A percentile compares a stretch with the other conserved stretches of the same genome.
Evolutionary conservation across 192 early-diverging fungal genomes (phyloP).

Genomic region (Phycomyces nitens): DNA sequence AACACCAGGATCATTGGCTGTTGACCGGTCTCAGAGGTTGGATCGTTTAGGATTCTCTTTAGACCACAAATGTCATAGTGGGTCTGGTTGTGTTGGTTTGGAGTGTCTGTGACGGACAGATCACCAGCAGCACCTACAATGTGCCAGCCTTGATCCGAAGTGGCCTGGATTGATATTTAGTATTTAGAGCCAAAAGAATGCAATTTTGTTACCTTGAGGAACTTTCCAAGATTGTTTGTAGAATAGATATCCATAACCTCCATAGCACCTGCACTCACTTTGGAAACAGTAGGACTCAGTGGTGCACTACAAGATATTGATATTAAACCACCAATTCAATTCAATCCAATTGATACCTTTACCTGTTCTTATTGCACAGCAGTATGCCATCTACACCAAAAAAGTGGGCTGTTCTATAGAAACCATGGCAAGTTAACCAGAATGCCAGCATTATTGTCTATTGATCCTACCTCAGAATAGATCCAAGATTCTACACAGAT

Average conservation of each 20-base stretch:
- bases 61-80: too few relatives aligned
- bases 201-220: slow-evolving; percentile 59
- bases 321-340: too few relatives aligned
- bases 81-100: too few relatives aligned
- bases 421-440: too few relatives aligned
- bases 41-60: too few relatives aligned
- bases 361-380: slow-evolving; percentile 46
- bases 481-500: slow-evolving; percentile 75
- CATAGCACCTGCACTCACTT: slow-evolving; percentile 66
- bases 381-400: slow-evolving; percentile 67
- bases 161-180: slow-evolving; percentile 34
- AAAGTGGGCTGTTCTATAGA: slow-evolving; percentile 52
- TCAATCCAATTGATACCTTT: too few relatives aligned
- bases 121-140: slow-evolving; percentile 41
- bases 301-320: slow-evolving; percentile 59
- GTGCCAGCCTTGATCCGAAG: slow-evolving; percentile 41
- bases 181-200: neutral
- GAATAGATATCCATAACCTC: slow-evolving; percentile 62
- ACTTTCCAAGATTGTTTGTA: slow-evolving; percentile 49
- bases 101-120: neutral
- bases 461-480: slow-evolving; percentile 49
- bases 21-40: neutral
- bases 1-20: slow-evolving; percentile 55
- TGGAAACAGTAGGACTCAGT: slow-evolving; percentile 56
- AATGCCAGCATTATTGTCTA: neutral